Percentiles rank a stretch among this genome's conserved stretches.
These are phyloP conservation scores for Atkinsonella hypoxylon DNA, from an alignment of 2,329 filamentous ascomycete species.

Conservation along the genomic window DNA sequence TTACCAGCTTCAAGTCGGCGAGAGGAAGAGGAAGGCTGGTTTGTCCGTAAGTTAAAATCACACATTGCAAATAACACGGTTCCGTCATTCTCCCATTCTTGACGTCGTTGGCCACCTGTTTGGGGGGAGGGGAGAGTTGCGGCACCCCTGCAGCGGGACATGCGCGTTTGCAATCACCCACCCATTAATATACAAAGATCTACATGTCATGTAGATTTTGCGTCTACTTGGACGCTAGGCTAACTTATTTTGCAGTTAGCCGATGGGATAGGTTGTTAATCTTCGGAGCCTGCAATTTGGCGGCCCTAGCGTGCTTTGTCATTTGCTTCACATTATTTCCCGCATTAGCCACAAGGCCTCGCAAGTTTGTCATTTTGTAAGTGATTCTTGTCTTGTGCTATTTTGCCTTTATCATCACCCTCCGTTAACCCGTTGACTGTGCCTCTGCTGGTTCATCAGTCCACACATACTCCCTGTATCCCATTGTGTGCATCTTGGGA, in stretches of 20 bases:
- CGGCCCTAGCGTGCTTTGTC: constrained; percentile 82
- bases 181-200: constrained; percentile 19
- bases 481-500: background rate
- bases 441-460: background rate
- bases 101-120: constrained; percentile 11
- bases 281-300: constrained; percentile 83
- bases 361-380: constrained; percentile 96
- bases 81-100: constrained; percentile 1
- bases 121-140: constrained; percentile 10
- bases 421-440: background rate
- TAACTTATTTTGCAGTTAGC: constrained; percentile 56
- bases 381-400: constrained; percentile 30
- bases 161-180: constrained; percentile 26
- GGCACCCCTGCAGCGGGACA: constrained; percentile 32
- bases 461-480: background rate
- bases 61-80: background rate
- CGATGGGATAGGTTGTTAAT: constrained; percentile 92
- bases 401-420: constrained; percentile 5
- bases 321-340: constrained; percentile 87
- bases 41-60: constrained; percentile 66
- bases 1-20: constrained; percentile 72
- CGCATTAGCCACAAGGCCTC: constrained; percentile 63
- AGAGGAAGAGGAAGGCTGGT: constrained; percentile 92
- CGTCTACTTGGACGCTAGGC: constrained; percentile 28
- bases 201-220: constrained; percentile 30